Base-by-base conservation (phyloP, 192 early-diverging fungal genomes). In the Irineochytrium annulatum region DNA sequence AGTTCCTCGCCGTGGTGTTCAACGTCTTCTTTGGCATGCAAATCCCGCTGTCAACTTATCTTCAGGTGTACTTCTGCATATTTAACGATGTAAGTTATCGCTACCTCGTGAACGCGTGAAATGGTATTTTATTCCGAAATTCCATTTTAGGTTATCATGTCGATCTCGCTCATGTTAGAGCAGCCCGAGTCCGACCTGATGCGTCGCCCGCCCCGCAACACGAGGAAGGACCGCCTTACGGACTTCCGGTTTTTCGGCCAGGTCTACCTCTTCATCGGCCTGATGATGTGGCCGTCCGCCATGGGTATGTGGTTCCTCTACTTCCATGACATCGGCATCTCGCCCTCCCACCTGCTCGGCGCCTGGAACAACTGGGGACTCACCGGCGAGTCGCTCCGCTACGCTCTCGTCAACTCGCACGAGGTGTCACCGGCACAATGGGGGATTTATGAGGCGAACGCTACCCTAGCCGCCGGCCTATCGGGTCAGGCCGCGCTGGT, bases 1-100 rank as follows among this genome's bases (percentile, higher is more conserved):
- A 95, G 63, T 77, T 91, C 33, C 72, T 82, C 73, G 83, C 91
- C 11, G 87, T 90, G 4, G 39, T 95, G 28, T 67, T 86, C 32
- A 91, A 87, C 62, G 78, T 90, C 17, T 89, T 90, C 30, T 68
- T 95, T 2, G 93, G 93, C 8, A 78, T 87, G 31, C 93, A 86
- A 19, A 73, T 88, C 31, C 86, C 90, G 5, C 68, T 94, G 34
- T 88, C 87, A 2, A 76, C 87, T 3, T 91, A 88, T 56, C 76
- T 91, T n/a, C 26, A 53, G 39, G 55, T 79, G 43, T 22, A 68
- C 34, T 43, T 74, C 41, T 61, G 44, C 57, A 39, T 65, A 53
- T 76, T 78, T 53, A 87, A 72, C 48, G 87, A 89, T 62, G n/a
- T n/a, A n/a, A n/a, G n/a, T n/a, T n/a, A n/a, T n/a, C n/a, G n/a